Base-by-base conservation (phyloP, 78 protist species). In the Fonticula alba region DNA sequence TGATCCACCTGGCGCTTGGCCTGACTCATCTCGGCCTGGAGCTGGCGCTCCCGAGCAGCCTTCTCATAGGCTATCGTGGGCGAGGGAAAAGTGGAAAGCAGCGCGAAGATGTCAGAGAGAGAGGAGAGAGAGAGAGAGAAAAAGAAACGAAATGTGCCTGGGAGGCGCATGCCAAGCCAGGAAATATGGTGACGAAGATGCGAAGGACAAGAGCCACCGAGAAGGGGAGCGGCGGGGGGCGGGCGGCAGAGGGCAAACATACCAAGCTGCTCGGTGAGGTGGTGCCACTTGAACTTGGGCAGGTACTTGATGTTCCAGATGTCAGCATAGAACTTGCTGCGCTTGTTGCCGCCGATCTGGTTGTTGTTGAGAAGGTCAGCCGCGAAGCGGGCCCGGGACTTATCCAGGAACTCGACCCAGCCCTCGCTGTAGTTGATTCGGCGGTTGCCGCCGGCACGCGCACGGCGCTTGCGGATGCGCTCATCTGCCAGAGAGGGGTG, bases 281-380 rank as follows among this genome's bases (percentile, higher is more conserved):
- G 68, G 53, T 72, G 22, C 93, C 93, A 86, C 63, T 84, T 86
- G 76, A 86, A 86, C 59, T 51, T 43, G 9, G 82, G 73, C 54
- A 86, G 77, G 61, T 86, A 86, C 64, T 81, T 80, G 50, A 86
- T 57, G 65, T 49, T 71, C 93, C 93, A 86, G 40, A 86, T 20
- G 51, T 83, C 88, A 27, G 74, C 57, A 54, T 74, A 61, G 67
- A 71, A 73, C 71, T 54, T 72, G 38, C 20, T n/a, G 27, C 46
- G 5, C 24, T 54, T 59, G 53, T 60, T 64, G 31, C 84, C 82
- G 17, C 79, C 80, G 10, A 77, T 50, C 17, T 1, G 3, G 19
- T 61, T 57, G 46, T 35, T 58, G 60, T 85, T 85, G 35, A 85
- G 70, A 14, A 51, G 15, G 2, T 0, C 33, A 11, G 93, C 93